Evolutionary conservation across 2,329 filamentous ascomycete species (phyloP).

Genomic region (Dothistroma pini): DNA sequence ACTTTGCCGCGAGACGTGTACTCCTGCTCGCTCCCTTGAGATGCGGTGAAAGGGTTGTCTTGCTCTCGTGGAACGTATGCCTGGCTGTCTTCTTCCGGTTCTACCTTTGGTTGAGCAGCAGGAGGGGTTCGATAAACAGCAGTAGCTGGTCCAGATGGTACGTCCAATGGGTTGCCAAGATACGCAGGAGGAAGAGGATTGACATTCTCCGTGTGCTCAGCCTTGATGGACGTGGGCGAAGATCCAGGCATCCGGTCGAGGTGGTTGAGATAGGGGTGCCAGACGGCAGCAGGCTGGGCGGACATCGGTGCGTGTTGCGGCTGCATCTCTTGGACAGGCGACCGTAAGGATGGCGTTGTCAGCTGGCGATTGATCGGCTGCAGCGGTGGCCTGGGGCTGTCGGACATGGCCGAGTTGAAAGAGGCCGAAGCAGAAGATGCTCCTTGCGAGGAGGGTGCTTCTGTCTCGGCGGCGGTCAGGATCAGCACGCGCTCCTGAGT

Average conservation of each 20-base stretch:
- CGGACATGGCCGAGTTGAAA: neutral
- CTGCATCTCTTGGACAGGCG: neutral
- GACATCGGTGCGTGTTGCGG: neutral
- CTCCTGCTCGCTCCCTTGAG: constrained; percentile 12
- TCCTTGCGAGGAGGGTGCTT: neutral
- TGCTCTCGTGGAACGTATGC: constrained; percentile 15
- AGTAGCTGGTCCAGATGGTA: neutral
- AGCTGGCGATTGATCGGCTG: constrained; percentile 20
- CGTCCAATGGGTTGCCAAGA: neutral
- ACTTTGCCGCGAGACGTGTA: constrained; percentile 12
- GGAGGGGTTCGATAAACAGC: neutral
- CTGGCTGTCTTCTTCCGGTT: constrained; percentile 5
- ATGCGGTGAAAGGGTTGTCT: constrained; percentile 15
- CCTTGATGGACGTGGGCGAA: neutral
- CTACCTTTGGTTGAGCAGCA: neutral
- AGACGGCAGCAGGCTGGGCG: neutral
- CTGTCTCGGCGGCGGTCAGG: neutral
- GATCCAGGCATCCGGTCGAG: neutral
- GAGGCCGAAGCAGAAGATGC: neutral
- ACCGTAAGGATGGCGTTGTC: neutral
- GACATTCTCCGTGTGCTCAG: neutral
- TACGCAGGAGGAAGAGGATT: neutral
- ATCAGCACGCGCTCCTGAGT: neutral
- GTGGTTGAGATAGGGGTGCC: neutral
- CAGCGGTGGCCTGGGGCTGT: constrained; percentile 13